Percentiles rank a stretch among this genome's conserved stretches.
phyloP scores from a whole-genome alignment of 805 yeast genomes.

The Kregervanrija pseudodelftensis region DNA sequence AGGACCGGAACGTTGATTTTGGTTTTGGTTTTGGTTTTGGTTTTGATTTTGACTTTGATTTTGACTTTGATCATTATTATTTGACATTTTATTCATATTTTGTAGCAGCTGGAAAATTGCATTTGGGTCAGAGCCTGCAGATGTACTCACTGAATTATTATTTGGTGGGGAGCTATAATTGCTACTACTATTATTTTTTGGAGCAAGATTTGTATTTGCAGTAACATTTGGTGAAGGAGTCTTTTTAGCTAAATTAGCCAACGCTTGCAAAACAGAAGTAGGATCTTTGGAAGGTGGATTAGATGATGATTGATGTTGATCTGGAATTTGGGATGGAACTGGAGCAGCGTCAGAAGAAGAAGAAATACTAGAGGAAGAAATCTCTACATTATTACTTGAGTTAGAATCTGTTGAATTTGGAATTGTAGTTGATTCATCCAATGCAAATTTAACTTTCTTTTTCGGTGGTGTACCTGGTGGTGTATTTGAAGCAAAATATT shows the following conservation, averaged over 20 bases:
- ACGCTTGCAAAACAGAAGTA: conserved; percentile 59
- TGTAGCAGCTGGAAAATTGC: conserved; percentile 48
- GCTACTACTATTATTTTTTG: conserved; percentile 5
- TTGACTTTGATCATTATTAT: conserved; percentile 9
- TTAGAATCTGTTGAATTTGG: not conserved
- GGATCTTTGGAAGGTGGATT: conserved; percentile 38
- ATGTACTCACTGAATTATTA: conserved; percentile 7
- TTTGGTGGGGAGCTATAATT: not conserved
- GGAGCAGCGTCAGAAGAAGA: not conserved
- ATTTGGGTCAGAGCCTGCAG: conserved; percentile 27
- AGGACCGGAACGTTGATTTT: conserved; percentile 14
- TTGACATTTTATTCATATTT: conserved; percentile 34
- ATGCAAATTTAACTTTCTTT: conserved; percentile 25
- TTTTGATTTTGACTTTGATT: too few relatives aligned
- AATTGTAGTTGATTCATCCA: conserved; percentile 1
- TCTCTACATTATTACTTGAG: conserved; percentile 1
- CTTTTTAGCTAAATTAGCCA: conserved; percentile 53
- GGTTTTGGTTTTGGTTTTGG: too few relatives aligned
- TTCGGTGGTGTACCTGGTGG: conserved; percentile 66
- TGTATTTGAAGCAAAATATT: conserved; percentile 57
- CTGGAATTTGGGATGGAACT: conserved; percentile 5
- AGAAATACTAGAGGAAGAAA: conserved; percentile 8
- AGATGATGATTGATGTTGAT: conserved; percentile 2
- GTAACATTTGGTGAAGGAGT: conserved; percentile 27
- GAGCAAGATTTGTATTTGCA: conserved; percentile 24